phyloP scores from a whole-genome alignment of 2,329 filamentous ascomycete species.

The Penicillium sp. region DNA sequence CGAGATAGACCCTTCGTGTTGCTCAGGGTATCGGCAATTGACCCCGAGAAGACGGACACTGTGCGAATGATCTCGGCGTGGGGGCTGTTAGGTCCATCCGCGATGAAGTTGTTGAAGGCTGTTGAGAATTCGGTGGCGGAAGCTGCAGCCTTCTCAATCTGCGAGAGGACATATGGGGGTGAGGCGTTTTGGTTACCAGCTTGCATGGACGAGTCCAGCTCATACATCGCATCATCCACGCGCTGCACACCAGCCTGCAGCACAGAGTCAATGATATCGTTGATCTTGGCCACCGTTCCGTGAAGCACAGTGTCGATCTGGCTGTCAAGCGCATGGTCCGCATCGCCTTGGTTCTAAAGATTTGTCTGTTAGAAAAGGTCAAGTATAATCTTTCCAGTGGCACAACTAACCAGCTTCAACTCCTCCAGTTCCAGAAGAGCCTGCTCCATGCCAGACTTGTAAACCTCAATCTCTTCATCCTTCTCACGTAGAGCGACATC shows the following conservation, averaged over 20 bases:
- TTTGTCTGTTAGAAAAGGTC: not conserved
- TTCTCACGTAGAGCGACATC: conserved; percentile 87
- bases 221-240: conserved; percentile 95
- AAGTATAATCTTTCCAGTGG: not conserved
- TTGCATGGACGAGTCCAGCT: conserved; percentile 96
- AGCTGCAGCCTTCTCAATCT: conserved; percentile 94
- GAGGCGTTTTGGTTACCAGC: conserved; percentile 98
- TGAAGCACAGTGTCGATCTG: conserved; percentile 90
- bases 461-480: conserved; percentile 96
- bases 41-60: conserved; percentile 85
- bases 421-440: conserved; percentile 91
- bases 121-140: conserved; percentile 97
- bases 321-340: conserved; percentile 80
- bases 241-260: conserved; percentile 89
- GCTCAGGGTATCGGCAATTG: conserved; percentile 89
- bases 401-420: conserved; percentile 61
- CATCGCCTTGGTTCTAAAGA: conserved; percentile 67
- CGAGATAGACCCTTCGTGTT: conserved; percentile 95
- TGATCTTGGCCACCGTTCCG: conserved; percentile 87
- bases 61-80: conserved; percentile 92
- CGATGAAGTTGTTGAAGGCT: conserved; percentile 97
- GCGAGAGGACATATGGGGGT: conserved; percentile 89
- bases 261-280: conserved; percentile 96
- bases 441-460: conserved; percentile 98
- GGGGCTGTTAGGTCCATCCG: conserved; percentile 87